Base-by-base conservation (phyloP, 306 rosid genomes). In the Vigna trinervia region DNA sequence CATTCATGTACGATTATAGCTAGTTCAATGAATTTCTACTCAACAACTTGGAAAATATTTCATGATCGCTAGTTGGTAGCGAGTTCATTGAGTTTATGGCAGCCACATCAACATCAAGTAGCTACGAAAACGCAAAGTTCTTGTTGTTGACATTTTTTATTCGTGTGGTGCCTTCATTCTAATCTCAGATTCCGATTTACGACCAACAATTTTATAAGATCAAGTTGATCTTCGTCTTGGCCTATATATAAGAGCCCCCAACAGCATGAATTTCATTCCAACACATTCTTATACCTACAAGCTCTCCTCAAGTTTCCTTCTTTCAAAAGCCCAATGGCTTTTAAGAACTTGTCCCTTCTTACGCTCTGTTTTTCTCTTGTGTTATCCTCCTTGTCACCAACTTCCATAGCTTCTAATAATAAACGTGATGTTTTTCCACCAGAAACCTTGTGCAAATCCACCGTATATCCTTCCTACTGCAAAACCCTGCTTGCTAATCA, bases 391-490 rank as follows among this genome's bases (percentile, higher is more conserved):
- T n/a, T 75, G 0, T 36, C 75, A 39, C 4, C 53, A 2, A 47
- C 34, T 20, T 85, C 88, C 28, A 32, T 64, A 47, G 19, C 83
- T 34, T 54, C 74, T 20, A 28, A 79, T 30, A 65, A 81, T 30
- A 61, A 61, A 20, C 22, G 3, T 32, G 12, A 4, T 32, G 46
- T 61, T 0, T 75, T 80, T 8, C 53, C 90, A 0, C 54, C 90
- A 4, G 88, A 81, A 28, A 82, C 79, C 47, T 71, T 85, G 3
- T 93, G 97, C 81, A 39, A 70, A 14, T 75, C 87, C 72, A 87
- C 95, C 34, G 57, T 70, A 19, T 69, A 91, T 78, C 92, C 97
- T 12, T 47, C 88, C 1, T 88, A 71, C 52, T 93, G 97, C 82
- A 85, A 75, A 80, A 46, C 81, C 0, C 75, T 86, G 13, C 91